Percentiles rank a stretch among this genome's conserved stretches.
Conservation (phyloP, 73 alveolate species). For the Tetrahymena elliotti region DNA sequence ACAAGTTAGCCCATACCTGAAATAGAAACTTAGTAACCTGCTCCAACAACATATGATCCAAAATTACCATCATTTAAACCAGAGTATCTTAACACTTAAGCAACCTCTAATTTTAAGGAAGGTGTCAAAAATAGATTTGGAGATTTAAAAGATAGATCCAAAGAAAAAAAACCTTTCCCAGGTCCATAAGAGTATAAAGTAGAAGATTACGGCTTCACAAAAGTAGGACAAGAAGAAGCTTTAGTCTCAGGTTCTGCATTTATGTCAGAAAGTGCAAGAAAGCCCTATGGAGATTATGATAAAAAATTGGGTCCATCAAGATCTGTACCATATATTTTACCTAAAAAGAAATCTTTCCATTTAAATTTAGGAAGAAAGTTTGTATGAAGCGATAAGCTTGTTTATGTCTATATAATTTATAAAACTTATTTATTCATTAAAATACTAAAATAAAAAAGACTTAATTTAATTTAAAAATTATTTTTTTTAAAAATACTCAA, state of each 20-base stretch:
- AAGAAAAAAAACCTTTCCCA: constrained; percentile 9
- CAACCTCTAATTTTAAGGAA: constrained; percentile 8
- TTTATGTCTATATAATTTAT: not conserved
- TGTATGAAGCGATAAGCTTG: not conserved
- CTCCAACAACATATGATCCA: constrained; percentile 33
- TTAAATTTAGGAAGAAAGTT: constrained; percentile 24
- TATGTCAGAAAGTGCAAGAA: constrained; percentile 17
- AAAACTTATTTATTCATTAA: too few relatives aligned
- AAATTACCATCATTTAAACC: constrained; percentile 25
- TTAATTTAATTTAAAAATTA: too few relatives aligned
- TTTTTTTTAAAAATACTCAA: too few relatives aligned
- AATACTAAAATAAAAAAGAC: not conserved
- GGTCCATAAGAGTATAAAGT: constrained; percentile 11
- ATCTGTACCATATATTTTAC: constrained; percentile 20
- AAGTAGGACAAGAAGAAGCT: constrained; percentile 22
- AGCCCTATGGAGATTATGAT: constrained; percentile 40
- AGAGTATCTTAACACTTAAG: constrained; percentile 17
- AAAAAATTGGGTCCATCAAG: constrained; percentile 23
- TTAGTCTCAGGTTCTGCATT: constrained; percentile 12
- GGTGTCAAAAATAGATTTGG: constrained; percentile 36
- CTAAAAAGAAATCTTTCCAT: constrained; percentile 31
- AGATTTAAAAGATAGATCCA: not conserved
- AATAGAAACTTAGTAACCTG: constrained; percentile 8
- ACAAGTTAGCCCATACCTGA: not conserved
- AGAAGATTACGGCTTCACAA: constrained; percentile 1